Conservation (phyloP, 75 land plant species). For the Ceratopteris richardii region DNA sequence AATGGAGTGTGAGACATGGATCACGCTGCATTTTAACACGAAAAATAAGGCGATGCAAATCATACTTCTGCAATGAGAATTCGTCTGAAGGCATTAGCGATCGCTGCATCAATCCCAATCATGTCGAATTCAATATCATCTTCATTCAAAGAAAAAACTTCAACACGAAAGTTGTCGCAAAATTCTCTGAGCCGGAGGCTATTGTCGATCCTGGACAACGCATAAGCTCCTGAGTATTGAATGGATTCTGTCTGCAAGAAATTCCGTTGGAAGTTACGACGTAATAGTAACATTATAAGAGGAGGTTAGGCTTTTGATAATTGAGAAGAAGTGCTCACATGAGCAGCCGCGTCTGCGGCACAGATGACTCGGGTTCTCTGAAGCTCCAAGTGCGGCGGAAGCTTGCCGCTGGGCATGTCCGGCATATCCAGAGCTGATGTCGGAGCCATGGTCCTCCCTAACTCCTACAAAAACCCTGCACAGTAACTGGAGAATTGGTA, state of each 20-base stretch:
- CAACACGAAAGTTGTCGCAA: conserved; percentile 52
- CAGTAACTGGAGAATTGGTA: no score
- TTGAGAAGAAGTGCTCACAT: conserved; percentile 32
- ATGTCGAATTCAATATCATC: conserved; percentile 95
- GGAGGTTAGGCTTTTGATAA: no score
- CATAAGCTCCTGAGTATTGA: conserved; percentile 84
- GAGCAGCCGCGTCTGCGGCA: conserved; percentile 65
- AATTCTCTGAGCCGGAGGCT: conserved; percentile 49
- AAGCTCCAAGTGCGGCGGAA: conserved; percentile 71
- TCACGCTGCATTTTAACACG: no score
- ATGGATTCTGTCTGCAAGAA: conserved; percentile 57
- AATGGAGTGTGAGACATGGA: background rate
- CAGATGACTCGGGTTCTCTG: conserved; percentile 84
- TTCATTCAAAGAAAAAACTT: conserved; percentile 45
- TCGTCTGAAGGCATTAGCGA: conserved; percentile 92
- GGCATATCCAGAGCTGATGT: conserved; percentile 33
- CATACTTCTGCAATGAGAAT: conserved; percentile 93
- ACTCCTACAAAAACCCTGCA: no score
- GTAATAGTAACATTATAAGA: no score
- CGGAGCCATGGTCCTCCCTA: no score
- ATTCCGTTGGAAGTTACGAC: no score
- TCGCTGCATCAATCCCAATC: conserved; percentile 89
- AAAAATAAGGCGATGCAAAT: no score
- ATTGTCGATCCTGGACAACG: conserved; percentile 67
- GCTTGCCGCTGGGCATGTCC: conserved; percentile 38